Conservation (phyloP, 495 filamentous ascomycete genomes). For the Poronia punctata region DNA sequence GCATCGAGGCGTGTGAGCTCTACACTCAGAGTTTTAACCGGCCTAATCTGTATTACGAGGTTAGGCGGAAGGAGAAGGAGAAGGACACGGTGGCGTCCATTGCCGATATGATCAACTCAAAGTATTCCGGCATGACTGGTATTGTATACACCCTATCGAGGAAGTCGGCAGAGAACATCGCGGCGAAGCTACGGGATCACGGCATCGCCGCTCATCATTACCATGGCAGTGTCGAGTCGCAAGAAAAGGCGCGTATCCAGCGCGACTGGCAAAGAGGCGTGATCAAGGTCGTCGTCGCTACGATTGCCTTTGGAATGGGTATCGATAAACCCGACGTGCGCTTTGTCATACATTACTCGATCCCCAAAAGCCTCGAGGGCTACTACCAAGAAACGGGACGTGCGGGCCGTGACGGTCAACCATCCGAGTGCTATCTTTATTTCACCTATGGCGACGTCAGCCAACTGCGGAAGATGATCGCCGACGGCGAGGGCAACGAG, state of each 20-base stretch:
- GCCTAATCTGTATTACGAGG: conserved; percentile 82
- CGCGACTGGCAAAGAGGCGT: conserved; percentile 71
- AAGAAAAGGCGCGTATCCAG: conserved; percentile 62
- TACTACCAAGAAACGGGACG: conserved; percentile 98
- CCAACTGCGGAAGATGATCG: conserved; percentile 65
- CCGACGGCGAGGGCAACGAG: conserved; percentile 60
- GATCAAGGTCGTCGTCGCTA: conserved; percentile 91
- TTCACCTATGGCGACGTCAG: conserved; percentile 68
- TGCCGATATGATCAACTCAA: conserved; percentile 58
- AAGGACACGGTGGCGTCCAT: conserved; percentile 54
- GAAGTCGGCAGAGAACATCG: conserved; percentile 72
- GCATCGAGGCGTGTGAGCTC: conserved; percentile 65
- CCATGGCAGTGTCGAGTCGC: conserved; percentile 66
- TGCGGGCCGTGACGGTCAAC: conserved; percentile 82
- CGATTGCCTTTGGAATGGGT: conserved; percentile 98
- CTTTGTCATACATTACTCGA: conserved; percentile 85
- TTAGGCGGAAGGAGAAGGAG: conserved; percentile 49
- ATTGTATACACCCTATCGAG: conserved; percentile 94
- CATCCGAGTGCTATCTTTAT: conserved; percentile 83
- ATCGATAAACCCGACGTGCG: conserved; percentile 96
- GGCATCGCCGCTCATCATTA: conserved; percentile 74
- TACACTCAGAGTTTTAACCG: conserved; percentile 93
- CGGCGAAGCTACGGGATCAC: conserved; percentile 53
- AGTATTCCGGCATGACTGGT: conserved; percentile 66
- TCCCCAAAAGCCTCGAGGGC: conserved; percentile 94